Conservation (phyloP, 768 basidiomycete species). For the Ramaria sp. region DNA sequence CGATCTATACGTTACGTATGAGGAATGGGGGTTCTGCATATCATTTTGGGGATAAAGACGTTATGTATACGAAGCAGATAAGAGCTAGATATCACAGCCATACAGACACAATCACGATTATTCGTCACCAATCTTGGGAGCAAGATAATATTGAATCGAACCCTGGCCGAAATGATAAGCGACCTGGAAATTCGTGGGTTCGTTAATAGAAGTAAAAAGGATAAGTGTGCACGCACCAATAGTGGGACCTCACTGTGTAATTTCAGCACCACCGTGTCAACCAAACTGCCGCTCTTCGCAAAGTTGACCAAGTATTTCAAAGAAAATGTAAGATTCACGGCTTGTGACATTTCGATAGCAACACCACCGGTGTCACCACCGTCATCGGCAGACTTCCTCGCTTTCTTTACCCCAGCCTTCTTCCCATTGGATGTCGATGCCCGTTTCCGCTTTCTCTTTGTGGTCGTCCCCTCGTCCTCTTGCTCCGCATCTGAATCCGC, state of each 20-base stretch:
- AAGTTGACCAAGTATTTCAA: conserved; percentile 97
- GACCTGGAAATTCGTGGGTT: conserved; percentile 37
- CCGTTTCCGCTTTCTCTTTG: conserved; percentile 61
- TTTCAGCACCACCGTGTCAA: conserved; percentile 65
- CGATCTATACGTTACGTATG: too few species aligned
- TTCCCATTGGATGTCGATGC: conserved; percentile 28
- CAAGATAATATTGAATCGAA: conserved; percentile 87
- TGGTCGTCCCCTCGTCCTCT: conserved; percentile 20
- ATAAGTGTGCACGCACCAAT: conserved; percentile 38
- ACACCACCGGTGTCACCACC: conserved; percentile 43
- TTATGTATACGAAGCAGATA: too few species aligned
- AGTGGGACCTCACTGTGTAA: conserved; percentile 90
- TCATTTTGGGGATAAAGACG: too few species aligned
- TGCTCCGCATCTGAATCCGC: conserved; percentile 34
- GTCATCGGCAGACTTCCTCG: conserved; percentile 43
- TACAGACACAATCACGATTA: conserved; percentile 21
- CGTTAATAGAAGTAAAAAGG: neutral
- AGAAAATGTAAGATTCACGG: conserved; percentile 88
- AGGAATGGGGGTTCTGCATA: too few species aligned
- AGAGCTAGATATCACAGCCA: neutral
- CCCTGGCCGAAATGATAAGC: conserved; percentile 87
- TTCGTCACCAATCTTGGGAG: conserved; percentile 90
- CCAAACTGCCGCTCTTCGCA: conserved; percentile 74
- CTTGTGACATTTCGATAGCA: conserved; percentile 76
- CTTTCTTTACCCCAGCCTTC: conserved; percentile 33